Conservation (phyloP, 176 grass and related monocot genomes). For the Otatea glauca region DNA sequence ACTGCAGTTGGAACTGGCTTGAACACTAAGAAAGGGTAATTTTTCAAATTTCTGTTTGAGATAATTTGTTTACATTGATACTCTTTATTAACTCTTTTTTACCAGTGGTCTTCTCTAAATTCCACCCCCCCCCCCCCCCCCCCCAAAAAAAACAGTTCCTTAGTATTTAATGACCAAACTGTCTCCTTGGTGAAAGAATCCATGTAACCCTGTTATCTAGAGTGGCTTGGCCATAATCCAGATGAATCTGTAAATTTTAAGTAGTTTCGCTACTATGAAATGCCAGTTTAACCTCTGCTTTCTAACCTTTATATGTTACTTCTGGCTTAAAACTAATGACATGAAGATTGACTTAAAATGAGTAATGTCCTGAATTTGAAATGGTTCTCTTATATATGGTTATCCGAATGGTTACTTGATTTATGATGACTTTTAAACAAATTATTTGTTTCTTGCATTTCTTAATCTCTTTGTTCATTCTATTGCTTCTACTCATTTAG, state of each 20-base stretch:
- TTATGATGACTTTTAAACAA: not conserved
- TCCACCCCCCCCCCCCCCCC: too few relatives aligned
- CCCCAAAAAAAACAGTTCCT: not conserved
- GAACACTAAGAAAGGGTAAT: slow-evolving; percentile 97
- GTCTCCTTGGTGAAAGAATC: not conserved
- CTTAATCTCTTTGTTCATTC: not conserved
- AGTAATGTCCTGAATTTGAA: slow-evolving; percentile 3
- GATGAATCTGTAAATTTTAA: slow-evolving; percentile 12
- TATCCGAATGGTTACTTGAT: slow-evolving; percentile 21
- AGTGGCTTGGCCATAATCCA: slow-evolving; percentile 11
- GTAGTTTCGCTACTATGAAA: slow-evolving; percentile 24
- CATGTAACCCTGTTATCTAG: slow-evolving; percentile 15
- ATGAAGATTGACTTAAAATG: slow-evolving; percentile 13
- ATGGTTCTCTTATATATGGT: slow-evolving; percentile 12
- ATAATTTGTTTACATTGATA: slow-evolving; percentile 12
- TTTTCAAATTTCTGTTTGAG: not conserved
- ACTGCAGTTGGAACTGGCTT: slow-evolving; percentile 98
- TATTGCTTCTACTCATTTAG: slow-evolving; percentile 1
- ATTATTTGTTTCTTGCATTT: not conserved
- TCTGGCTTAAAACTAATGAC: slow-evolving; percentile 7
- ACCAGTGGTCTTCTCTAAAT: not conserved
- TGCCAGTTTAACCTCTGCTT: not conserved
- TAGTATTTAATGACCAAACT: not conserved
- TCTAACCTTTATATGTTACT: not conserved
- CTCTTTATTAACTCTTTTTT: not conserved